Evolutionary conservation across 306 rosid species (phyloP), one percentile per base, ranked within the genome.

Genomic region (Quercus variabilis): DNA sequence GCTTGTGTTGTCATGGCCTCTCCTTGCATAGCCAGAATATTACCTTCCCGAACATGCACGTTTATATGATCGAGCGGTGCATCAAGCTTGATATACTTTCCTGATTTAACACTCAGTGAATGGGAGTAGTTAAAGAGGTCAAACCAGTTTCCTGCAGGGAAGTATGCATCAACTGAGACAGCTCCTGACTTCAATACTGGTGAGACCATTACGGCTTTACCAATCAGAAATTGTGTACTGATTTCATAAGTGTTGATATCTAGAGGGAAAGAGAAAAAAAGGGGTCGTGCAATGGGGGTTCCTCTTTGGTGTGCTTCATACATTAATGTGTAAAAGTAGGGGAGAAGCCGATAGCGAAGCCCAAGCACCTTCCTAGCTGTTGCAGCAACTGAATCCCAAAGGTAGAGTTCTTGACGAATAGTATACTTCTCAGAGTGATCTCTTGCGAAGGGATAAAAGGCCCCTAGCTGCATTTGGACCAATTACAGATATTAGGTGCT

Each of bases 71-170:
- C 94, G 11, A 83, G 41, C 2, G 98, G 94, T 59, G 98, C 93
- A 69, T 88, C 81, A 5, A 94, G 86, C n/a, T 71, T 90, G 11
- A 94, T 59, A 65, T 81, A 19, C 78, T 85, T 71, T 23, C 98
- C 98, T 12, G 88, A 62, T 46, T 74, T 25, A 21, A 80, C 84
- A 43, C 33, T 87, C 57, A 91, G 88, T 1, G 97, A 88, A 20
- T 85, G 82, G 0, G 93, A 87, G 63, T 80, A 38, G 76, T 94
- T 88, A 68, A 92, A 94, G 79, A 94, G 97, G 79, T 90, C 94
- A 84, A 94, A 94, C 97, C 98, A 92, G 71, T 74, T 91, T 86
- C 98, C 98, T 31, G 83, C 74, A 3, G 98, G 98, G 78, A 94
- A 87, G 83, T 94, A 94, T 74, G 98, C 97, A 81, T 86, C 70